phyloP scores from a whole-genome alignment of 805 yeast genomes.

The Starmerella kuoi region DNA sequence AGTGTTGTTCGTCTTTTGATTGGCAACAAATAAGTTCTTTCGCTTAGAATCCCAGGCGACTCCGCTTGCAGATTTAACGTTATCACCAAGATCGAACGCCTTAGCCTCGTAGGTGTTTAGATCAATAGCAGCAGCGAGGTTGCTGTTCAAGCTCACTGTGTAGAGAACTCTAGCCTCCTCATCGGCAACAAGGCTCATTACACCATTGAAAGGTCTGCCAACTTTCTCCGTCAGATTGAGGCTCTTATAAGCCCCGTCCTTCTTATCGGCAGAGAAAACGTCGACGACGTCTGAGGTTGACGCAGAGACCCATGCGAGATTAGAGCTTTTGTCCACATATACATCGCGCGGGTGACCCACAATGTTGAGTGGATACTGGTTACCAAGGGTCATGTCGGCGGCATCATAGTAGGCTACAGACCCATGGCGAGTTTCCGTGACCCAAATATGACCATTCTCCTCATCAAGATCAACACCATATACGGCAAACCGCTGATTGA shows the following conservation, averaged over 20 bases:
- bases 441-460: conserved; percentile 9
- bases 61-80: conserved; percentile 6
- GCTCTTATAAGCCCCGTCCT: not conserved
- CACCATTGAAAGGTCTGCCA: conserved; percentile 7
- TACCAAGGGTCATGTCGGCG: conserved; percentile 2
- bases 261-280: conserved; percentile 5
- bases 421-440: conserved; percentile 14
- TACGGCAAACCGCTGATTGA: conserved; percentile 6
- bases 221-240: conserved; percentile 1
- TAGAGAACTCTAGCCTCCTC: conserved; percentile 4
- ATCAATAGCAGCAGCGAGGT: conserved; percentile 11
- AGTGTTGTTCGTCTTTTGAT: conserved; percentile 13
- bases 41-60: conserved; percentile 15
- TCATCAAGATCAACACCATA: conserved; percentile 12
- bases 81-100: conserved; percentile 10
- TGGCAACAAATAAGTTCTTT: conserved; percentile 10
- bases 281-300: conserved; percentile 3
- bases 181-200: conserved; percentile 11
- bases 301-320: conserved; percentile 8
- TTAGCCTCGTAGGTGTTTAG: conserved; percentile 6
- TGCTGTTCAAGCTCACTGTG: conserved; percentile 10
- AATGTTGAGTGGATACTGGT: conserved; percentile 2
- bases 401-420: conserved; percentile 9
- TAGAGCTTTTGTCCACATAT: conserved; percentile 6
- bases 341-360: conserved; percentile 10